Percentiles rank a stretch among this genome's conserved stretches.
phyloP scores from a whole-genome alignment of 768 basidiomycete genomes.

The Suillus ampliporus region DNA sequence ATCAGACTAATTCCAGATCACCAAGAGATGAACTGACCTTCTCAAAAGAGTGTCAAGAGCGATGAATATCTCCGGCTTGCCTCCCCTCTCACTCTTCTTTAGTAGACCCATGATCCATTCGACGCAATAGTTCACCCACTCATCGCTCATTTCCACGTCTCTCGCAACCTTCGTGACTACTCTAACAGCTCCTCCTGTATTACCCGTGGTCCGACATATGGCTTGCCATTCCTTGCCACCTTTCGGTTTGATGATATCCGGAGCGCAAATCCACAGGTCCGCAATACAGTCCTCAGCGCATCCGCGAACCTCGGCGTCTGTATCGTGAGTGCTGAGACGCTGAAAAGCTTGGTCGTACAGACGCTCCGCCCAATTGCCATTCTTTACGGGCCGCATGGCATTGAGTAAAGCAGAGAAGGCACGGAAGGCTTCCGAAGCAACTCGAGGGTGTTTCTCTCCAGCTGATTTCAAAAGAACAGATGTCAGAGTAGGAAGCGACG shows the following conservation, averaged over 20 bases:
- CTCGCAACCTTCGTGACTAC: constrained; percentile 86
- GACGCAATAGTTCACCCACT: constrained; percentile 83
- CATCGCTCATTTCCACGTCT: constrained; percentile 69
- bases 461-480: constrained; percentile 78
- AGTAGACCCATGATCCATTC: constrained; percentile 78
- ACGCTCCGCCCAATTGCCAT: constrained; percentile 67
- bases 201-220: constrained; percentile 72
- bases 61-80: constrained; percentile 81
- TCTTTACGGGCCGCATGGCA: constrained; percentile 71
- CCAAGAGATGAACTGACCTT: constrained; percentile 49
- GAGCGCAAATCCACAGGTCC: constrained; percentile 87
- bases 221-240: constrained; percentile 81
- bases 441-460: constrained; percentile 84
- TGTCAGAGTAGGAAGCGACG: constrained; percentile 68
- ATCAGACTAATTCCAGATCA: background rate
- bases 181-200: constrained; percentile 76
- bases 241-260: constrained; percentile 68
- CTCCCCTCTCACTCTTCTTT: constrained; percentile 77
- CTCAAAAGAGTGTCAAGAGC: constrained; percentile 75
- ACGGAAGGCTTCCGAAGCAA: constrained; percentile 87
- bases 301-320: constrained; percentile 88
- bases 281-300: constrained; percentile 85
- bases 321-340: constrained; percentile 78
- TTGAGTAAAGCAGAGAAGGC: constrained; percentile 85
- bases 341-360: constrained; percentile 78